Conservation (phyloP, 306 rosid species). For the Psophocarpus tetragonolobus region DNA sequence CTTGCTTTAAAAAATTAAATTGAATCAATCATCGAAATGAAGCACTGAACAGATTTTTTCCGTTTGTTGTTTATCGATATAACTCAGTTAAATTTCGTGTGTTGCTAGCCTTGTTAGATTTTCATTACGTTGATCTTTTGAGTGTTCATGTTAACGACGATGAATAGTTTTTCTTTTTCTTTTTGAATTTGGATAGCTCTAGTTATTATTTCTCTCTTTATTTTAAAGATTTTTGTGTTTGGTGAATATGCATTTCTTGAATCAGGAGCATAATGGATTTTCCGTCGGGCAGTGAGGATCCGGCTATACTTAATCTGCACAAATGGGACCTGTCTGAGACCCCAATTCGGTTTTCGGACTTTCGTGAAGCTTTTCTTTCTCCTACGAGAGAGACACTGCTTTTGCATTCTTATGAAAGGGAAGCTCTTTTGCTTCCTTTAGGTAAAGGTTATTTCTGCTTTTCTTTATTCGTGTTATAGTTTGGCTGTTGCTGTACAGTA, state of each 20-base stretch:
- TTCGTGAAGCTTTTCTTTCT: conserved; percentile 82
- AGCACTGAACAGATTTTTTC: not conserved
- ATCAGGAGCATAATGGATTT: conserved; percentile 59
- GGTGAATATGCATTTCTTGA: conserved; percentile 15
- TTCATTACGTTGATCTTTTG: conserved; percentile 1
- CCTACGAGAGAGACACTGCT: conserved; percentile 72
- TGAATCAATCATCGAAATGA: not conserved
- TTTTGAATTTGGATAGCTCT: not conserved
- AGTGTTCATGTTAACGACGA: not conserved
- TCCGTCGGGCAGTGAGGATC: conserved; percentile 51
- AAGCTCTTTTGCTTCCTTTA: conserved; percentile 87
- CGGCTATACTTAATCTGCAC: conserved; percentile 73
- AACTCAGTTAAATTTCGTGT: not conserved
- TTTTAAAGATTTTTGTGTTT: not conserved
- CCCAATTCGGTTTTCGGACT: conserved; percentile 62
- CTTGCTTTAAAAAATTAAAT: not conserved
- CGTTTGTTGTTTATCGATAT: not conserved
- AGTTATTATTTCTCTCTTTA: not conserved
- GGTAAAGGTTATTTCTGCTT: conserved; percentile 45
- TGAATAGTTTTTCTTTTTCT: conserved; percentile 18
- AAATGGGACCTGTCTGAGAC: conserved; percentile 67
- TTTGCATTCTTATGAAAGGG: conserved; percentile 64
- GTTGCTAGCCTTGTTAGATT: conserved; percentile 22
- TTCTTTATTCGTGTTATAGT: not conserved
- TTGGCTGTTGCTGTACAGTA: not conserved